Evolutionary conservation across 805 yeast species (phyloP).

Genomic region (Torulaspora franciscae): DNA sequence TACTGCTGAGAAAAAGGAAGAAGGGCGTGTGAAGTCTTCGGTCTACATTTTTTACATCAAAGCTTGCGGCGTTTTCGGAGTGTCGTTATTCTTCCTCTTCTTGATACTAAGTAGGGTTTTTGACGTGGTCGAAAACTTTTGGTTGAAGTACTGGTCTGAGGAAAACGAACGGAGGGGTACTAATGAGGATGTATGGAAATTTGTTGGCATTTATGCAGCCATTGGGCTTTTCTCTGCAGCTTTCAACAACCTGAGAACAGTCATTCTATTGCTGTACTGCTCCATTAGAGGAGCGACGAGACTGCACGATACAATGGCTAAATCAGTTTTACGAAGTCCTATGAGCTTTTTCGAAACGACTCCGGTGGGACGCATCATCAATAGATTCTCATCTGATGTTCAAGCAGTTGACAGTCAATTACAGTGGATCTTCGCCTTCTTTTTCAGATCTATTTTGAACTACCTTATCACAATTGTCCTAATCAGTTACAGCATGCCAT

Average conservation of each 20-base stretch:
- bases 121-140: conserved; percentile 47
- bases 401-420: conserved; percentile 51
- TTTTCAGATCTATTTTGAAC: conserved; percentile 42
- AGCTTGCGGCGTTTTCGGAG: conserved; percentile 54
- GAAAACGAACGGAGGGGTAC: conserved; percentile 38
- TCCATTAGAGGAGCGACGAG: conserved; percentile 52
- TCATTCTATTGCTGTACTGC: conserved; percentile 48
- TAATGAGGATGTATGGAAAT: conserved; percentile 43
- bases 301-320: conserved; percentile 55
- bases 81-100: conserved; percentile 37
- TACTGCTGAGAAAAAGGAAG: conserved; percentile 49
- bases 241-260: conserved; percentile 43
- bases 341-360: conserved; percentile 67
- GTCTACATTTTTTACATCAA: conserved; percentile 52
- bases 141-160: conserved; percentile 71
- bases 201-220: conserved; percentile 50
- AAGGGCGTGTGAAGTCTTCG: conserved; percentile 52
- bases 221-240: conserved; percentile 52
- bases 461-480: conserved; percentile 48
- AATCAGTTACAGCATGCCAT: conserved; percentile 52
- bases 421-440: conserved; percentile 49
- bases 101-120: conserved; percentile 38
- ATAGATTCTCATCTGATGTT: conserved; percentile 61
- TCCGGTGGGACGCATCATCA: conserved; percentile 61
- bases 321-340: conserved; percentile 51